A percentile compares a stretch with the other conserved stretches of the same genome.
Evolutionary conservation across 139 green algal species (phyloP).

Genomic region (Coelastrella sp.): DNA sequence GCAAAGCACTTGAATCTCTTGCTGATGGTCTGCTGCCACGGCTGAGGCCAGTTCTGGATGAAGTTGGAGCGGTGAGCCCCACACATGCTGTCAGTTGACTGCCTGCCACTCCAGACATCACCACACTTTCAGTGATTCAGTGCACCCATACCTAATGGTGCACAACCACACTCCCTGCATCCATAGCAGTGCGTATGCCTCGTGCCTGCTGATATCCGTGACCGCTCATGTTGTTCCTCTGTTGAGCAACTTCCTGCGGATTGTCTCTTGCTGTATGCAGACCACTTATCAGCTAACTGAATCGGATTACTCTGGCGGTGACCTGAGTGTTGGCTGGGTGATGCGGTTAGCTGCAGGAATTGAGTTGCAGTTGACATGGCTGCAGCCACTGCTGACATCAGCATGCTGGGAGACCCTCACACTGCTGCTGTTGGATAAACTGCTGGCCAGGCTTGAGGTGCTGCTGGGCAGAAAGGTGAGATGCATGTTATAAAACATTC

Average conservation of each 20-base stretch:
- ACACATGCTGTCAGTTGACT: neutral
- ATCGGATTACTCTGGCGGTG: constrained; percentile 75
- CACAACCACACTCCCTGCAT: too few species aligned
- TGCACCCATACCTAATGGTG: too few species aligned
- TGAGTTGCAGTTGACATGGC: constrained; percentile 58
- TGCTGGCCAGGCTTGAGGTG: constrained; percentile 82
- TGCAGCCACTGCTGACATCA: constrained; percentile 69
- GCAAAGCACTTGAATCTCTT: constrained; percentile 77
- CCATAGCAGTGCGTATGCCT: too few species aligned
- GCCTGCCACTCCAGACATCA: neutral
- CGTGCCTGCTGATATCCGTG: too few species aligned
- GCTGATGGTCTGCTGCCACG: constrained; percentile 74
- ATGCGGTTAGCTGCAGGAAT: constrained; percentile 75
- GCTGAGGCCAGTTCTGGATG: constrained; percentile 81
- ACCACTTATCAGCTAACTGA: constrained; percentile 84
- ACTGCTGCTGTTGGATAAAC: constrained; percentile 76
- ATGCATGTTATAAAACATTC: neutral
- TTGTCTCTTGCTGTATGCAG: constrained; percentile 37
- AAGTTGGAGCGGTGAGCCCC: constrained; percentile 60
- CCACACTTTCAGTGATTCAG: neutral
- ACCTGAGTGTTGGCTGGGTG: constrained; percentile 82
- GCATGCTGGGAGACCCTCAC: constrained; percentile 74
- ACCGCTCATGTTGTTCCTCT: neutral
- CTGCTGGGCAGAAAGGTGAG: constrained; percentile 41
- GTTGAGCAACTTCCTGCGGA: neutral